Base-by-base conservation (phyloP, 257 asterid genomes). In the Dorcoceras hygrometricum region DNA sequence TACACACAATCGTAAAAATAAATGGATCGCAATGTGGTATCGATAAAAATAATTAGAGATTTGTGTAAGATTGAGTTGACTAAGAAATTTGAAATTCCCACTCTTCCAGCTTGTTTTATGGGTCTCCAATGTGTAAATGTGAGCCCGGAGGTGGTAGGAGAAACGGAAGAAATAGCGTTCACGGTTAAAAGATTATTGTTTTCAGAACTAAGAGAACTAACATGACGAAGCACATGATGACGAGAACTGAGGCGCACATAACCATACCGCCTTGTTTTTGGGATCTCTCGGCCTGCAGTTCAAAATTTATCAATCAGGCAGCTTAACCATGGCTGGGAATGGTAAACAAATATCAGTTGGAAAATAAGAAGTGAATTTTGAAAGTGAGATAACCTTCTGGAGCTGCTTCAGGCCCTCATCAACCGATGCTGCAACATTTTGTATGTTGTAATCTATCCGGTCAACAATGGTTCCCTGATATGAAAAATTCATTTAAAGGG, bases 351-450 rank as follows among this genome's bases (percentile, higher is more conserved):
- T 28, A 31, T 25, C 51, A 6, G 36, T 58, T 7, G 19, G 22
- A 59, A 32, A 28, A 11, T 16, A 65, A 59, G 55, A 8, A 14
- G 5, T 25, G 9, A 19, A 71, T 57, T 26, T 55, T 19, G 59
- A 53, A 62, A 39, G 71, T 56, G 56, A 24, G 18, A 58, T 54
- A 64, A 94, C 99, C 99, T 94, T 94, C 79, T 87, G 72, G 34
- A 90, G 88, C 79, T 94, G 99, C 80, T 90, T 94, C 77, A 90
- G 80, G 72, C 99, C 99, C n/a, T 94, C 99, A 76, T 94, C 96
- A 29, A 94, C 98, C 24, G 98, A 81, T 75, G 95, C 95, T 43
- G 95, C 86, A 66, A 94, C 99, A 71, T 90, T 90, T 80, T 91
- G 91, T 76, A 90, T 84, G 74, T 89, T 89, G 86, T 89, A 79